These are phyloP conservation scores for Pleurotus ostreatus DNA, from an alignment of 768 basidiomycete species.

Conservation along the genomic window DNA sequence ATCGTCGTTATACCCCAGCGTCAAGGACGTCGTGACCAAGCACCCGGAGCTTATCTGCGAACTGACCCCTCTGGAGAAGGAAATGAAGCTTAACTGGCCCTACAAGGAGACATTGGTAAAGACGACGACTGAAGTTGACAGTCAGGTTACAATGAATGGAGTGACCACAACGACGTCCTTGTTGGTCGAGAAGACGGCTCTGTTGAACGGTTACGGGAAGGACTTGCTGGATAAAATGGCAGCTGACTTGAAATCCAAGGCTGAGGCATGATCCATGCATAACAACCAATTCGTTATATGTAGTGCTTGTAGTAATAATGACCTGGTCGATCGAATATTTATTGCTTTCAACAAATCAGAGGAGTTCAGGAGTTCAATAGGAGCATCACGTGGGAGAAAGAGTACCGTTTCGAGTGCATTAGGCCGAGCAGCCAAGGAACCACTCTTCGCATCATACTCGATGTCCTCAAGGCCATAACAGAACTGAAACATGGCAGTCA, in stretches of 20 bases:
- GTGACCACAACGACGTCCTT: neutral
- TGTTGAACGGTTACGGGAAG: neutral
- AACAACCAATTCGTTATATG: neutral
- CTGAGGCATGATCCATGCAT: neutral
- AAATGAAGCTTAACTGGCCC: constrained; percentile 45
- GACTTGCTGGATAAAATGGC: neutral
- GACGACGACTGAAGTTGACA: neutral
- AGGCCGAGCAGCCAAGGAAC: neutral
- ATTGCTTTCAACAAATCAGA: too few species aligned
- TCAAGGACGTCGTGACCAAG: constrained; percentile 31
- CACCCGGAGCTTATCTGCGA: constrained; percentile 39
- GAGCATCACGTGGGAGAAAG: neutral
- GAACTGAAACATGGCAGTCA: constrained; percentile 24
- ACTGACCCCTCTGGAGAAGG: constrained; percentile 50
- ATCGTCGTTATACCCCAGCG: constrained; percentile 23
- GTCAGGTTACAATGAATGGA: neutral
- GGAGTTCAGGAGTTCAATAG: too few species aligned
- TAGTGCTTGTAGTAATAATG: neutral
- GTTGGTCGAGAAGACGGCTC: neutral
- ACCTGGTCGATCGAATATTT: too few species aligned
- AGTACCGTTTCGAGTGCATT: neutral
- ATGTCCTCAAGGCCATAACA: constrained; percentile 12
- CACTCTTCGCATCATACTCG: constrained; percentile 1
- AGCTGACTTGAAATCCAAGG: neutral
- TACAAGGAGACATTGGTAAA: constrained; percentile 17